Evolutionary conservation across 176 grass and related monocot species (phyloP).

Genomic region (Cenchrus purpureus): DNA sequence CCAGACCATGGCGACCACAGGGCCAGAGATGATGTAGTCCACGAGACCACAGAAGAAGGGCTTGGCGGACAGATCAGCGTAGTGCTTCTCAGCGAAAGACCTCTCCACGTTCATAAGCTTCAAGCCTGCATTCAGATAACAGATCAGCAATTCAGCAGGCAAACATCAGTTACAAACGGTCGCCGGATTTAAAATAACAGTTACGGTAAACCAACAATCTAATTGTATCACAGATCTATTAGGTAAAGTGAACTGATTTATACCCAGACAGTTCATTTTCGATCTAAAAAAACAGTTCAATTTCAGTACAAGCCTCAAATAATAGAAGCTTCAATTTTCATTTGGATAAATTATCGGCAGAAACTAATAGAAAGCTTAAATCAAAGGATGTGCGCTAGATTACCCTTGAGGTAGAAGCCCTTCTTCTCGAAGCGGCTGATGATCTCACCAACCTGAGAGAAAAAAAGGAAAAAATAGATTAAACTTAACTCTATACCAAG

Average conservation of each 20-base stretch:
- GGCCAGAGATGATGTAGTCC: conserved; percentile 95
- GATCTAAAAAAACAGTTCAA: not conserved
- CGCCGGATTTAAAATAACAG: not conserved
- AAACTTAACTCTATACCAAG: conserved; percentile 1
- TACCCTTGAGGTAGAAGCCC: conserved; percentile 97
- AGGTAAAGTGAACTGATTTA: not conserved
- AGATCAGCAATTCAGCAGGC: conserved; percentile 25
- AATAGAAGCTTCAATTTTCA: not conserved
- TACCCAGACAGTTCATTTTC: not conserved
- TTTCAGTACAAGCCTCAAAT: not conserved
- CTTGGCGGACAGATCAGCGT: conserved; percentile 85
- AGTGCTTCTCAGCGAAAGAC: conserved; percentile 98
- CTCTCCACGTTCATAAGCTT: conserved; percentile 88
- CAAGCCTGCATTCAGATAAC: conserved; percentile 48
- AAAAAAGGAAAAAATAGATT: not conserved
- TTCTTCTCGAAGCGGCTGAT: conserved; percentile 97
- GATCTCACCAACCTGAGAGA: conserved; percentile 79
- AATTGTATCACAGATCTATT: not conserved
- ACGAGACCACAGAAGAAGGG: conserved; percentile 87
- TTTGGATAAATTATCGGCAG: not conserved
- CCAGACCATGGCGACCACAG: conserved; percentile 98
- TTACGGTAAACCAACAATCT: not conserved
- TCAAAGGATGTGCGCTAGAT: not conserved
- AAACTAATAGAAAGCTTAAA: not conserved
- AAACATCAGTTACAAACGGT: not conserved